Conservation (phyloP, 106 monocot genomes). For the Phalaenopsis equestris region DNA sequence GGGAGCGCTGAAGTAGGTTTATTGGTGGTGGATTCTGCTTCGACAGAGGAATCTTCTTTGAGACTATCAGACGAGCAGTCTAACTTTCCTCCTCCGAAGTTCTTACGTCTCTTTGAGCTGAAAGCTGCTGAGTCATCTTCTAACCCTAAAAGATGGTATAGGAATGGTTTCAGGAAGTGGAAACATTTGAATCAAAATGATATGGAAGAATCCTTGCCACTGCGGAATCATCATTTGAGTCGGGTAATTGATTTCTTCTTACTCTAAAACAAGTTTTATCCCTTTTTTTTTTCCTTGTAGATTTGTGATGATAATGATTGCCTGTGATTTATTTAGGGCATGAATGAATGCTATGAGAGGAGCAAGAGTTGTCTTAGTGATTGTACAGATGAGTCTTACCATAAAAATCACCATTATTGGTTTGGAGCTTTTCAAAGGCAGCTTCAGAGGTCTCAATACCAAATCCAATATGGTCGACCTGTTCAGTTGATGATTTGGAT, state of each 20-base stretch:
- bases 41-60: slow-evolving; percentile 18
- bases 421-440: slow-evolving; percentile 47
- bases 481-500: slow-evolving; percentile 25
- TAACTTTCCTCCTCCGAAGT: slow-evolving; percentile 17
- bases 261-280: not conserved
- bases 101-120: slow-evolving; percentile 29
- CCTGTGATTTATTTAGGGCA: slow-evolving; percentile 14
- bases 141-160: slow-evolving; percentile 33
- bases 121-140: slow-evolving; percentile 25
- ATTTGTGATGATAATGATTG: not conserved
- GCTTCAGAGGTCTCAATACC: slow-evolving; percentile 59
- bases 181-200: slow-evolving; percentile 17
- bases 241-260: slow-evolving; percentile 19
- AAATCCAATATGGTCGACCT: slow-evolving; percentile 46
- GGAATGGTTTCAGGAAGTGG: slow-evolving; percentile 42
- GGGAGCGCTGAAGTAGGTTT: slow-evolving; percentile 27
- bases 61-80: slow-evolving; percentile 22
- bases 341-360: slow-evolving; percentile 38
- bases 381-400: slow-evolving; percentile 31
- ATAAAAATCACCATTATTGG: slow-evolving; percentile 43
- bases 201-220: slow-evolving; percentile 28
- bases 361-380: slow-evolving; percentile 40
- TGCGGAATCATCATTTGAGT: slow-evolving; percentile 31
- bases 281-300: not conserved
- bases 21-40: slow-evolving; percentile 38